Conservation (phyloP, 202 grass and related monocot species). For the Dendrocalamus latiflorus region DNA sequence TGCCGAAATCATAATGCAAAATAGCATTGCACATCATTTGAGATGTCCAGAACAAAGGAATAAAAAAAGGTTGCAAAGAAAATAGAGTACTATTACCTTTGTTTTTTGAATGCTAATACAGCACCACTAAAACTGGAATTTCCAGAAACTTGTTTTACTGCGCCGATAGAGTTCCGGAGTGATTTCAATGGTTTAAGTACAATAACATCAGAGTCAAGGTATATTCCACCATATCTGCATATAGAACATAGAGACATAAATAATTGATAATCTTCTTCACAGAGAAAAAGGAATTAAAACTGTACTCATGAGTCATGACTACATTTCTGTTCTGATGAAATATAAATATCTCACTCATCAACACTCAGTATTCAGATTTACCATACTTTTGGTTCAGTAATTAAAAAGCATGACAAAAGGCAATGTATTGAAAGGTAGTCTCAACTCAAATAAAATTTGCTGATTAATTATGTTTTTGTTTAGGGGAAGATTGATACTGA, state of each 20-base stretch:
- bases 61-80: neutral
- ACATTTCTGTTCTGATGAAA: neutral
- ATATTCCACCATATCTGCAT: slow-evolving; percentile 95
- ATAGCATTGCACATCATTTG: neutral
- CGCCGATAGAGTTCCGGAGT: slow-evolving; percentile 62
- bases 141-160: slow-evolving; percentile 30
- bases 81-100: no score
- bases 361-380: neutral
- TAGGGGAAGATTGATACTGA: neutral
- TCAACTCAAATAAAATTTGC: neutral
- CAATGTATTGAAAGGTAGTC: neutral
- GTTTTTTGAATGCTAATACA: slow-evolving; percentile 81
- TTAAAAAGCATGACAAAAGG: neutral
- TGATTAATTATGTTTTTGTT: neutral
- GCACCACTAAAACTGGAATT: slow-evolving; percentile 66
- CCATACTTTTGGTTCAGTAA: neutral
- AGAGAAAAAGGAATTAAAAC: neutral
- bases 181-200: slow-evolving; percentile 70
- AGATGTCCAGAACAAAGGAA: neutral
- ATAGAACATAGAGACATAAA: slow-evolving; percentile 20
- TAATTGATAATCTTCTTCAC: no score
- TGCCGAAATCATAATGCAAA: neutral
- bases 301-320: neutral
- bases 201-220: slow-evolving; percentile 94
- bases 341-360: neutral